phyloP scores from a whole-genome alignment of 192 early-diverging fungal genomes.

The Coemansia sp. region DNA sequence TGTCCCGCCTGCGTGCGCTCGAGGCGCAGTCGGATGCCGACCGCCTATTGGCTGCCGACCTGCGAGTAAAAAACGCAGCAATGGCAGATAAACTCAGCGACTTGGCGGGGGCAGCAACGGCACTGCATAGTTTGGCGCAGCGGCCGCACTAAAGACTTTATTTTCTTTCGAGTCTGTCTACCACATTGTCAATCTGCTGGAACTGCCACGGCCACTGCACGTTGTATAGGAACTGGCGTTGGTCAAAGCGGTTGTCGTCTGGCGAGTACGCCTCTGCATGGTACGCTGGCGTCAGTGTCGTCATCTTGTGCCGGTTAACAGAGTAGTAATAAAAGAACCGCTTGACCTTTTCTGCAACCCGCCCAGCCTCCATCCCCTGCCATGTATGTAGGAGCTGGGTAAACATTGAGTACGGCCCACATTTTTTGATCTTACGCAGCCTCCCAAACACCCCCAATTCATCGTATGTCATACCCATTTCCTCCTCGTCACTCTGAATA shows the following conservation, averaged over 20 bases:
- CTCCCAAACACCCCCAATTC: conserved; percentile 90
- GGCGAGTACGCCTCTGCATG: conserved; percentile 94
- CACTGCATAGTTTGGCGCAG: background rate
- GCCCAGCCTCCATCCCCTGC: conserved; percentile 36
- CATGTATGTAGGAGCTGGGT: conserved; percentile 79
- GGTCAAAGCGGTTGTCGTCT: conserved; percentile 97
- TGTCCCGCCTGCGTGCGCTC: conserved; percentile 23
- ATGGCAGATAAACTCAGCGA: conserved; percentile 28
- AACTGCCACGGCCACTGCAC: conserved; percentile 94
- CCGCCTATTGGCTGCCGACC: conserved; percentile 7
- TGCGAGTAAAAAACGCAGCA: conserved; percentile 4
- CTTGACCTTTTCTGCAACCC: conserved; percentile 93
- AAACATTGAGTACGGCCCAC: conserved; percentile 96
- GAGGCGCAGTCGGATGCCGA: conserved; percentile 27
- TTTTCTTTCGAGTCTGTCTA: conserved; percentile 2
- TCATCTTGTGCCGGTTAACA: conserved; percentile 99
- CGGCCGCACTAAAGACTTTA: background rate
- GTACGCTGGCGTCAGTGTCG: conserved; percentile 91
- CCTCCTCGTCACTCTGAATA: conserved; percentile 87
- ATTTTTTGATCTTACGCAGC: conserved; percentile 80
- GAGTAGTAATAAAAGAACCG: conserved; percentile 94
- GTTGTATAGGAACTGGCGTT: conserved; percentile 95
- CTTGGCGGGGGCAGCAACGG: background rate
- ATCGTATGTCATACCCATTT: conserved; percentile 98
- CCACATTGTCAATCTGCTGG: conserved; percentile 69